phyloP scores from a whole-genome alignment of 768 basidiomycete species.

The Lyophyllum atratum region DNA sequence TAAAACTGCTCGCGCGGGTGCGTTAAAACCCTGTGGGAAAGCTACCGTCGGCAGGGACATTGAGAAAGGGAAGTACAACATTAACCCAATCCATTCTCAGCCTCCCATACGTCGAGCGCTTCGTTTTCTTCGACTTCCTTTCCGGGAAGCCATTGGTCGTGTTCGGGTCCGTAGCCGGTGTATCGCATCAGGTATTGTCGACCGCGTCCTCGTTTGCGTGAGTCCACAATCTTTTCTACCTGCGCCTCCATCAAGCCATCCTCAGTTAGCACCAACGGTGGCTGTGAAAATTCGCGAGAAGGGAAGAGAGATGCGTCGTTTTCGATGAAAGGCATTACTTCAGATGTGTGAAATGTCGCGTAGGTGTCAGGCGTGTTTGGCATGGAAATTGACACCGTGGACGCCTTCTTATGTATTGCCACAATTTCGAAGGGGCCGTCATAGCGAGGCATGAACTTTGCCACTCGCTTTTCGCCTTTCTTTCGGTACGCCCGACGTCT shows the following conservation, averaged over 20 bases:
- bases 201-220: conserved; percentile 17
- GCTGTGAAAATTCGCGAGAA: conserved; percentile 10
- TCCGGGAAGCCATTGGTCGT: neutral
- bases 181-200: conserved; percentile 31
- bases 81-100: neutral
- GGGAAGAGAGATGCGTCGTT: conserved; percentile 36
- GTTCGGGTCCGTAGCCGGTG: conserved; percentile 23
- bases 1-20: too few relatives aligned
- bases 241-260: conserved; percentile 25
- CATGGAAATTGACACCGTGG: conserved; percentile 30
- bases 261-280: conserved; percentile 17
- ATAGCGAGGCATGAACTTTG: conserved; percentile 39
- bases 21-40: too few relatives aligned
- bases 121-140: neutral
- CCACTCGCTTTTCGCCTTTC: conserved; percentile 22
- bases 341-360: conserved; percentile 36
- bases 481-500: conserved; percentile 16
- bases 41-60: too few relatives aligned
- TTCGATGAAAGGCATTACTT: conserved; percentile 24
- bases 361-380: conserved; percentile 24
- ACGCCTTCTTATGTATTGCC: conserved; percentile 12
- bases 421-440: conserved; percentile 29
- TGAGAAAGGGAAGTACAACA: neutral
- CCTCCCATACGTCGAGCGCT: neutral
- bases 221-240: conserved; percentile 28